Conservation (phyloP, 73 alveolate genomes). For the Vitrella brassicaformis region DNA sequence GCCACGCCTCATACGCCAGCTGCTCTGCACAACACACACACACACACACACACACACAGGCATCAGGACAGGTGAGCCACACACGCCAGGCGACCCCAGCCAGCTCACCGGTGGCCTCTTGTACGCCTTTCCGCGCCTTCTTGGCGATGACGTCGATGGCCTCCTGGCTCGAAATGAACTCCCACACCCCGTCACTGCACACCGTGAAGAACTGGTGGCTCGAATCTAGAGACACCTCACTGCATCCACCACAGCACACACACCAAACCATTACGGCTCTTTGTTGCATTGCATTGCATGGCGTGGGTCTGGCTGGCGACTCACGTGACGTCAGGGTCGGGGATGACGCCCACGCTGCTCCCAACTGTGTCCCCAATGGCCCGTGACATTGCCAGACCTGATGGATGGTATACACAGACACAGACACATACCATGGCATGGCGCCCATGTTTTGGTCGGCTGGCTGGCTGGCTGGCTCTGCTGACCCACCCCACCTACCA, state of each 20-base stretch:
- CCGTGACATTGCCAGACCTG: conserved; percentile 71
- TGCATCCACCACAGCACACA: neutral
- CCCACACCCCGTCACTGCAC: conserved; percentile 21
- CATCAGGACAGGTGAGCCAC: too few relatives aligned
- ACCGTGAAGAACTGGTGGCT: neutral
- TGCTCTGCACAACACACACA: too few relatives aligned
- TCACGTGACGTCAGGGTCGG: conserved; percentile 50
- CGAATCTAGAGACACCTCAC: neutral
- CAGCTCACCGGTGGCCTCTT: conserved; percentile 5
- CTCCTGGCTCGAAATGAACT: conserved; percentile 2
- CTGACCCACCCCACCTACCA: conserved; percentile 23
- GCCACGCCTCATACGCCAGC: conserved; percentile 13
- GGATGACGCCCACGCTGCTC: conserved; percentile 57
- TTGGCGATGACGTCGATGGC: conserved; percentile 1
- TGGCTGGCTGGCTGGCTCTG: neutral
- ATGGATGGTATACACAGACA: neutral
- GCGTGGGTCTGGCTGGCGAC: neutral
- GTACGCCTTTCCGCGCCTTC: neutral
- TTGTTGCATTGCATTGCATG: neutral
- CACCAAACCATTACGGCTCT: neutral
- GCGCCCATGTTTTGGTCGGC: neutral
- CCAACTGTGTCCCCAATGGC: conserved; percentile 66
- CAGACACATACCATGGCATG: neutral
- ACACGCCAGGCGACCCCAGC: conserved; percentile 7
- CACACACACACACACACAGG: too few relatives aligned